phyloP scores from a whole-genome alignment of 2,329 filamentous ascomycete species.

The Nemania abortiva region DNA sequence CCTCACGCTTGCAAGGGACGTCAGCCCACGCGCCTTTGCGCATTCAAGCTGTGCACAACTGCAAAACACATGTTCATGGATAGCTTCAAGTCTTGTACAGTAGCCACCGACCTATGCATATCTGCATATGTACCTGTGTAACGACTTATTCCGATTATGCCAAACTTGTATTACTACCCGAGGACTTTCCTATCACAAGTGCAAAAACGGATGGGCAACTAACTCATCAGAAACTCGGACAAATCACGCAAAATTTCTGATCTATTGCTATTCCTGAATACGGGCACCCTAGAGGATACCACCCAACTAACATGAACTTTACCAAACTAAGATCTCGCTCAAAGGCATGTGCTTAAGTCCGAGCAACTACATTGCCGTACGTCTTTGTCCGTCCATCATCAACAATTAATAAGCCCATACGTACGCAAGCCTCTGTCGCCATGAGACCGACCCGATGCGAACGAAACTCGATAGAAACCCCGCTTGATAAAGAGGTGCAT shows the following conservation, averaged over 20 bases:
- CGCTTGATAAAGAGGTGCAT: slow-evolving; percentile 25
- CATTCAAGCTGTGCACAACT: neutral
- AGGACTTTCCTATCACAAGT: slow-evolving; percentile 1
- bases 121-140: neutral
- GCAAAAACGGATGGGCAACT: neutral
- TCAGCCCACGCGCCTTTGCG: slow-evolving; percentile 8
- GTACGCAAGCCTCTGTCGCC: slow-evolving; percentile 9
- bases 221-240: neutral
- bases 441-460: slow-evolving; percentile 17
- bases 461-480: slow-evolving; percentile 28
- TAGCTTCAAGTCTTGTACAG: slow-evolving; percentile 26
- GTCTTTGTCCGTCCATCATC: neutral
- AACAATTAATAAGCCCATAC: slow-evolving; percentile 16
- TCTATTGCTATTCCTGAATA: neutral
- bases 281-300: neutral
- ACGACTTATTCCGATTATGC: slow-evolving; percentile 17
- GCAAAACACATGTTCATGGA: slow-evolving; percentile 15
- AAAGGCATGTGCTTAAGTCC: neutral
- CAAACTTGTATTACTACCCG: slow-evolving; percentile 2
- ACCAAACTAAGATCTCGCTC: neutral
- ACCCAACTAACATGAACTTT: neutral
- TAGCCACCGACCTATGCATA: slow-evolving; percentile 19
- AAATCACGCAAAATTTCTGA: neutral
- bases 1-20: neutral
- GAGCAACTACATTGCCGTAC: neutral